These are phyloP conservation scores for Mesembryanthemum crystallinum DNA, from an alignment of 148 eudicot genomes.

Conservation along the genomic window DNA sequence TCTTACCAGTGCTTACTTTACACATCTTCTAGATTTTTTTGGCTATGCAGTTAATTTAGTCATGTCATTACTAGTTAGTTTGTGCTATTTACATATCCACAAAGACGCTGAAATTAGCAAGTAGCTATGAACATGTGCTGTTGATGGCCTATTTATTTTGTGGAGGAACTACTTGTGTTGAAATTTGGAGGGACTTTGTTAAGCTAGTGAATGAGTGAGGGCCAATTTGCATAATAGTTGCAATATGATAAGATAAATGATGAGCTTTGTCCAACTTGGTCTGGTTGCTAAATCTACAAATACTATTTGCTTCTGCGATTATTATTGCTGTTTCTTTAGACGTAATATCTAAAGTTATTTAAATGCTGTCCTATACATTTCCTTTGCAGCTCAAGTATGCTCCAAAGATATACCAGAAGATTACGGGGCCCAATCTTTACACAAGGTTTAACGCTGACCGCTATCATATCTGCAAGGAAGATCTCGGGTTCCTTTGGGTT, in stretches of 20 bases:
- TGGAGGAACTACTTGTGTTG: background rate
- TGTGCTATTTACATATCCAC: background rate
- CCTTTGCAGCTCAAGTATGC: slow-evolving; percentile 72
- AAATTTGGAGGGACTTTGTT: no score
- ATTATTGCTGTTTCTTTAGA: background rate
- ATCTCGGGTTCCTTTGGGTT: slow-evolving; percentile 72
- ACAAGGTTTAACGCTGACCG: slow-evolving; percentile 63
- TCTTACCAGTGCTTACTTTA: background rate
- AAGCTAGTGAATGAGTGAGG: background rate
- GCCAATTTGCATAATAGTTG: background rate
- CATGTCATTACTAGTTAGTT: background rate
- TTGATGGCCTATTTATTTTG: background rate
- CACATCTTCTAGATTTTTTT: background rate
- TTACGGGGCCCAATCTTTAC: slow-evolving; percentile 59
- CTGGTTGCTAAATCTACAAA: no score
- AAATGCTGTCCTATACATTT: background rate
- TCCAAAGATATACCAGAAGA: slow-evolving; percentile 65
- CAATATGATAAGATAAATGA: background rate
- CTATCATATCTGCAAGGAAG: slow-evolving; percentile 83
- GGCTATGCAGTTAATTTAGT: background rate
- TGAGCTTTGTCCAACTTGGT: background rate
- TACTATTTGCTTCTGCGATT: background rate
- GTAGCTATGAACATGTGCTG: background rate
- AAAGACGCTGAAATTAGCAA: slow-evolving; percentile 1
- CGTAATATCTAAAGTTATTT: slow-evolving; percentile 1